Percentiles rank a stretch among this genome's conserved stretches.
Evolutionary conservation across 768 basidiomycete species (phyloP).

Genomic region (Fomitopsis serialis): DNA sequence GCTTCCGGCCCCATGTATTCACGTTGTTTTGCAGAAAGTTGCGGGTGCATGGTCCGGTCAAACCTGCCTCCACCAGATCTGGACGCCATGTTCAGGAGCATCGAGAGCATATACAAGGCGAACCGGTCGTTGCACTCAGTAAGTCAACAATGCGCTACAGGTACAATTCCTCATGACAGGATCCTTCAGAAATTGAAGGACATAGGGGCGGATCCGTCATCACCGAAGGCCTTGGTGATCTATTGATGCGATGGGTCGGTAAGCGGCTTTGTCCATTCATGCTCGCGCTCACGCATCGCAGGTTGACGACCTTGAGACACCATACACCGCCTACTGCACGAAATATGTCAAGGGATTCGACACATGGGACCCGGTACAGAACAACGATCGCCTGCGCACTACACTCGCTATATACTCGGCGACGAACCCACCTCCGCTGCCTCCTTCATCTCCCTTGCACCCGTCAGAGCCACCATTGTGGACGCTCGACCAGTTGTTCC

Average conservation of each 20-base stretch:
- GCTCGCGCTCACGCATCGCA: conserved; percentile 26
- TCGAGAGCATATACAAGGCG: conserved; percentile 90
- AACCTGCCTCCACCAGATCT: conserved; percentile 92
- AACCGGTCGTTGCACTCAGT: conserved; percentile 79
- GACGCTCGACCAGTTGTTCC: conserved; percentile 86
- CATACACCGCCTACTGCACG: conserved; percentile 78
- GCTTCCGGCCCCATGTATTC: neutral
- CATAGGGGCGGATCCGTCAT: conserved; percentile 87
- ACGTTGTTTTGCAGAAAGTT: conserved; percentile 62
- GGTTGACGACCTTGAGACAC: conserved; percentile 88
- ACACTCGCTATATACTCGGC: conserved; percentile 69
- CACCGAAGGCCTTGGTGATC: conserved; percentile 91
- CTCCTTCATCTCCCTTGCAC: conserved; percentile 28
- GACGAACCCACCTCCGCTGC: conserved; percentile 51
- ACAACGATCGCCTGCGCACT: conserved; percentile 63
- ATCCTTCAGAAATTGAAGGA: conserved; percentile 79
- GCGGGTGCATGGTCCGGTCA: conserved; percentile 96
- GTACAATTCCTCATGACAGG: conserved; percentile 10
- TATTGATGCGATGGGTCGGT: conserved; percentile 95
- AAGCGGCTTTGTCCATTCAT: neutral
- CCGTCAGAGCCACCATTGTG: conserved; percentile 44
- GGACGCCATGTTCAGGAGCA: conserved; percentile 90
- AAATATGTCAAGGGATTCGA: conserved; percentile 79
- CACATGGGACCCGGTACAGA: conserved; percentile 71
- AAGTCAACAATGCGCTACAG: conserved; percentile 18